phyloP scores from a whole-genome alignment of 1,139 yeast genomes.

The Candida freyschussii region DNA sequence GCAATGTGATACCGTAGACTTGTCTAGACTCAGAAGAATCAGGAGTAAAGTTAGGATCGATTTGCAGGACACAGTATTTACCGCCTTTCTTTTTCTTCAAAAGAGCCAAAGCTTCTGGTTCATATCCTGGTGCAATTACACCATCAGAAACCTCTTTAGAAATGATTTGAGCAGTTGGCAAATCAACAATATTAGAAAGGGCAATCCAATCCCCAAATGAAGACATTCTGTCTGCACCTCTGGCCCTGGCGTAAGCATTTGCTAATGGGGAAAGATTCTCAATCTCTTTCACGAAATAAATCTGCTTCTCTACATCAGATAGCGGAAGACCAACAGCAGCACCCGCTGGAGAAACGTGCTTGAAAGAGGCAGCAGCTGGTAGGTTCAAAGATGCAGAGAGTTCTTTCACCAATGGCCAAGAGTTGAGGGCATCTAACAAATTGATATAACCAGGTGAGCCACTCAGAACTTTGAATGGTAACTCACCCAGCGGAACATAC shows the following conservation, averaged over 20 bases:
- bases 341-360: slow-evolving; percentile 99
- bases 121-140: slow-evolving; percentile 96
- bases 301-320: slow-evolving; percentile 84
- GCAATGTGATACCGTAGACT: slow-evolving; percentile 91
- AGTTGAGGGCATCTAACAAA: slow-evolving; percentile 90
- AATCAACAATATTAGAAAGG: slow-evolving; percentile 89
- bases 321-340: slow-evolving; percentile 96
- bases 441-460: slow-evolving; percentile 98
- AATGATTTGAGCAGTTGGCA: slow-evolving; percentile 94
- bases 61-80: slow-evolving; percentile 92
- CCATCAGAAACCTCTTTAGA: slow-evolving; percentile 98
- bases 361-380: slow-evolving; percentile 98
- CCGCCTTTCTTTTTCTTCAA: slow-evolving; percentile 93
- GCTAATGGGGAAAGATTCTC: slow-evolving; percentile 95
- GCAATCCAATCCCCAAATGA: slow-evolving; percentile 99
- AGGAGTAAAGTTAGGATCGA: slow-evolving; percentile 91
- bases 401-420: slow-evolving; percentile 98
- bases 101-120: slow-evolving; percentile 85
- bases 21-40: slow-evolving; percentile 82
- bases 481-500: slow-evolving; percentile 71
- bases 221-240: slow-evolving; percentile 99
- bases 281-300: slow-evolving; percentile 91
- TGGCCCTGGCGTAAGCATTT: slow-evolving; percentile 96
- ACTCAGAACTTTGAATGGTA: slow-evolving; percentile 88
- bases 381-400: slow-evolving; percentile 87